A percentile compares a stretch with the other conserved stretches of the same genome.
Conservation (phyloP, 192 early-diverging fungal species). For the Pilobolus umbonatus region DNA sequence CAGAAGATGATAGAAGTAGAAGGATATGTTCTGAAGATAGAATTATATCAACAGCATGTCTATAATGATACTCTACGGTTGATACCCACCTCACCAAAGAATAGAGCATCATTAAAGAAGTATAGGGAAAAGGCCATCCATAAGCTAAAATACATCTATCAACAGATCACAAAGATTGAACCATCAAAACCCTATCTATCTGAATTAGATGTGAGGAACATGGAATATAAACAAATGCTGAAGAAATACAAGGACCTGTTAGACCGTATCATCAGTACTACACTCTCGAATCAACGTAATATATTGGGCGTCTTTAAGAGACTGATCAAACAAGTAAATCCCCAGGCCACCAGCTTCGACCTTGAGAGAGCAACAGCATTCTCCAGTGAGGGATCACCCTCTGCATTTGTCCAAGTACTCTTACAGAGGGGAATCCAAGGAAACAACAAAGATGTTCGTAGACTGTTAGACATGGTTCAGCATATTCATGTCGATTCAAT, state of each 20-base stretch:
- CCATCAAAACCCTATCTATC: slow-evolving; percentile 5
- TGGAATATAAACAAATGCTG: neutral
- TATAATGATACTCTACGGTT: no score
- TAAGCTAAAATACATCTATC: no score
- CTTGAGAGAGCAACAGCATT: neutral
- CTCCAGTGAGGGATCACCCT: neutral
- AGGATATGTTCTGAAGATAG: no score
- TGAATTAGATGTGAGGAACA: neutral
- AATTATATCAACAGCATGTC: no score
- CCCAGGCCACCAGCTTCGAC: neutral
- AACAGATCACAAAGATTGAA: no score
- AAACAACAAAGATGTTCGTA: neutral
- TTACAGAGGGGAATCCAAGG: neutral
- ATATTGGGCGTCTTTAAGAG: neutral
- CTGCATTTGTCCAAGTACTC: slow-evolving; percentile 6
- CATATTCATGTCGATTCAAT: slow-evolving; percentile 1
- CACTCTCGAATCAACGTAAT: neutral
- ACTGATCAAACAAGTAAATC: neutral
- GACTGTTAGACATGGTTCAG: slow-evolving; percentile 1
- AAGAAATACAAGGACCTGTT: neutral
- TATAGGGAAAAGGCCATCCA: no score
- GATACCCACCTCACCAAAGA: no score
- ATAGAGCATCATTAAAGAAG: no score
- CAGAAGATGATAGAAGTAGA: no score
- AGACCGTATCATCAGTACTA: neutral